phyloP scores from a whole-genome alignment of 495 filamentous ascomycete genomes.

The Daldinia grandis region DNA sequence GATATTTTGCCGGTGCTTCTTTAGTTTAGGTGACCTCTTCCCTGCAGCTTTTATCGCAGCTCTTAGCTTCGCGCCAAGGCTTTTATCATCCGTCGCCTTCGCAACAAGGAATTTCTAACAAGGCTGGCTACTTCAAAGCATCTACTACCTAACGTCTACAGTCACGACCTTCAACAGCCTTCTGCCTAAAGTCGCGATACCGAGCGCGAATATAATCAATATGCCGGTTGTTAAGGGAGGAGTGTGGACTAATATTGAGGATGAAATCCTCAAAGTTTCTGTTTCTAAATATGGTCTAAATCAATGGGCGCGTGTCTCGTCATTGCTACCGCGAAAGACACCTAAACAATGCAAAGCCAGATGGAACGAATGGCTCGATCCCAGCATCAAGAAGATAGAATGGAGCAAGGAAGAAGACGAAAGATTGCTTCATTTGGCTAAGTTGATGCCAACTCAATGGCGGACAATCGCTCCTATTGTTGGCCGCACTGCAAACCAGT shows the following conservation, averaged over 20 bases:
- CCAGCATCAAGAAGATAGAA: slow-evolving; percentile 96
- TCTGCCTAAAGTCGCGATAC: neutral
- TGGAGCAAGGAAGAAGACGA: slow-evolving; percentile 99
- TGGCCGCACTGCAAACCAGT: slow-evolving; percentile 94
- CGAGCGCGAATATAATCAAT: slow-evolving; percentile 43
- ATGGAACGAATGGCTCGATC: slow-evolving; percentile 98
- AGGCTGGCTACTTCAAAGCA: slow-evolving; percentile 1
- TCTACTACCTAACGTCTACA: neutral
- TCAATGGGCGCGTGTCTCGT: slow-evolving; percentile 98
- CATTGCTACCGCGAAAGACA: slow-evolving; percentile 94
- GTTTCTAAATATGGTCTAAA: slow-evolving; percentile 98
- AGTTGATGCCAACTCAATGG: slow-evolving; percentile 99
- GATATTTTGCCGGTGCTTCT: neutral
- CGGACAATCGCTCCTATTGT: slow-evolving; percentile 97
- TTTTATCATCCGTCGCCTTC: slow-evolving; percentile 18
- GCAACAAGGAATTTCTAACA: slow-evolving; percentile 17
- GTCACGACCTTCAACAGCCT: neutral
- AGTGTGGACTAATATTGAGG: slow-evolving; percentile 82
- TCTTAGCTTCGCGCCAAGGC: slow-evolving; percentile 1
- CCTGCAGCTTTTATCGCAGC: slow-evolving; percentile 6
- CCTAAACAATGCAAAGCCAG: slow-evolving; percentile 99
- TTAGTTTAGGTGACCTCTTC: too few relatives aligned
- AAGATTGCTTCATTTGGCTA: slow-evolving; percentile 93
- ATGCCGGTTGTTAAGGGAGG: slow-evolving; percentile 99
- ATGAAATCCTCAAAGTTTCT: slow-evolving; percentile 96